Base-by-base conservation (phyloP, 139 green algal genomes). In the Edaphochlamys debaryana region DNA sequence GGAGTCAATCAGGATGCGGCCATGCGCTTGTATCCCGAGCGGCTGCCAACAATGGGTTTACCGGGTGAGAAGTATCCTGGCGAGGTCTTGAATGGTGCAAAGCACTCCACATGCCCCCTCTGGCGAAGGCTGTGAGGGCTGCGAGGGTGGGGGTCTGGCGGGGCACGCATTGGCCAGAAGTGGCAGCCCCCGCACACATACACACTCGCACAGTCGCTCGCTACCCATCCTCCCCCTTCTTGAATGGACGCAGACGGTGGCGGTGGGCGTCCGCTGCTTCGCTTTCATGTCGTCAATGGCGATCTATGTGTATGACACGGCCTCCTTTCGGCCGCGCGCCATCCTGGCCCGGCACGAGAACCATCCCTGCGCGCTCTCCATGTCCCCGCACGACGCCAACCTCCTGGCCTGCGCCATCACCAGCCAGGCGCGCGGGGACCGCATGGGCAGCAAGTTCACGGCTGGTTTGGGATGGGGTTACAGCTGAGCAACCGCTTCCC, bases 291-390 rank as follows among this genome's bases (percentile, higher is more conserved):
- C 45, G 48, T 60, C 45, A 3, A 17, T 84, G 34, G 77, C 77
- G 25, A 54, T 84, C 27, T 84, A 84, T 34, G 77, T 84, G 30
- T 75, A 84, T 34, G 48, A 42, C 9, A 50, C 45, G 34, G 36
- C 74, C 8, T 64, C 66, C 27, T 85, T 72, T 69, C 52, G 68
- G 74, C 86, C 86, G 3, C 62, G 79, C 3, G 52, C 75, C 40
- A 88, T 91, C 50, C 52, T 90, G n/a, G 85, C 80, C 20, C 71
- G 69, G 37, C 85, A 91, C 37, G 66, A 79, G 23, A 73, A 88
- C 67, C 82, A 85, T 58, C 58, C 90, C 5, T 82, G 13, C 45
- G 84, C 87, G 1, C 42, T 89, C 1, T 56, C 67, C 34, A 86
- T 87, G 84, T 88, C 71, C 58, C 87, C 87, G 23, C 60, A 69